phyloP scores from a whole-genome alignment of 1,284 basidiomycete species.

The Leccinum fallax region DNA sequence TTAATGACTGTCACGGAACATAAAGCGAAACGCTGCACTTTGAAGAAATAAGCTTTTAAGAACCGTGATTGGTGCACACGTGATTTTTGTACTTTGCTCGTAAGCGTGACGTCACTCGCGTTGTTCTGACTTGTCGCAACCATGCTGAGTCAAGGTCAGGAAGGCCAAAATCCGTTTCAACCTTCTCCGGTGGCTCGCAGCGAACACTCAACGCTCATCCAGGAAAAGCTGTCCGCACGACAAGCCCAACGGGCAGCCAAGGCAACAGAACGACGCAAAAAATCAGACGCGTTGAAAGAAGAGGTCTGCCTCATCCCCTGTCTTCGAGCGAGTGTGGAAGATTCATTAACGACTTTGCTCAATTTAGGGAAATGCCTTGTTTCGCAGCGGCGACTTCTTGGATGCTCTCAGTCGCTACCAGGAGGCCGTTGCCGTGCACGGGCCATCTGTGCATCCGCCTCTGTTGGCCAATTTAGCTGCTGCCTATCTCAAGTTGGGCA shows the following conservation, averaged over 20 bases:
- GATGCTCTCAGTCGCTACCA: constrained; percentile 16
- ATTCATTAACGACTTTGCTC: neutral
- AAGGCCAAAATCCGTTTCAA: neutral
- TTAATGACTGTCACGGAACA: neutral
- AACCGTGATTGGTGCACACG: neutral
- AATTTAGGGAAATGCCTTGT: constrained; percentile 17
- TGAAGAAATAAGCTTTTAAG: neutral
- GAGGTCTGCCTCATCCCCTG: constrained; percentile 12
- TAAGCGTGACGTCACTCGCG: neutral
- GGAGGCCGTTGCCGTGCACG: constrained; percentile 11
- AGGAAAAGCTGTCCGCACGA: constrained; percentile 10
- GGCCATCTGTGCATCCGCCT: neutral
- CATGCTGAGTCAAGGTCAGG: neutral
- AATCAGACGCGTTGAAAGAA: constrained; percentile 23
- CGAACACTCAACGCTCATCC: neutral
- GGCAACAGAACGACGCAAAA: constrained; percentile 17
- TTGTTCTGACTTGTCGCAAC: neutral
- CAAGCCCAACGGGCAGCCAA: constrained; percentile 19
- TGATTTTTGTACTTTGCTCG: neutral
- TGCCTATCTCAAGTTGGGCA: constrained; percentile 21
- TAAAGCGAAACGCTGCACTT: neutral
- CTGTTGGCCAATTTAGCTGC: constrained; percentile 23
- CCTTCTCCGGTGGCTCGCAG: neutral
- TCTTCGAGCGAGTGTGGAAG: neutral
- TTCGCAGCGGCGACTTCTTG: constrained; percentile 12